These are phyloP conservation scores for Cetradonia linearis DNA, from an alignment of 495 filamentous ascomycete genomes.

Conservation along the genomic window DNA sequence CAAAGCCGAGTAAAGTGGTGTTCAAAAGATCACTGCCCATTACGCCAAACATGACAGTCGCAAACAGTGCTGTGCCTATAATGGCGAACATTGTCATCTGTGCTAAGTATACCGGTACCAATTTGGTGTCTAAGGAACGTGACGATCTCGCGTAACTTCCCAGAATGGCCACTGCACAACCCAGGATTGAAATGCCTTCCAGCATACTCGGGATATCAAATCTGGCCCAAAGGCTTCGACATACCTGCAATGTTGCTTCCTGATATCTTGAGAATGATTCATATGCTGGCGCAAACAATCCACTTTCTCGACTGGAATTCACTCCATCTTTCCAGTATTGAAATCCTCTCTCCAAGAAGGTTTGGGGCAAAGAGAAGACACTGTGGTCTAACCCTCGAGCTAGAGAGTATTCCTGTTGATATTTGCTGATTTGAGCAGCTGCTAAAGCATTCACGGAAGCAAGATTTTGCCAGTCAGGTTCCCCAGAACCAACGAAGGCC, in stretches of 20 bases:
- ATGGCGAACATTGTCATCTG: constrained; percentile 31
- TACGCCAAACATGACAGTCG: constrained; percentile 27
- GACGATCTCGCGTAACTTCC: constrained; percentile 60
- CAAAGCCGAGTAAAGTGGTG: constrained; percentile 36
- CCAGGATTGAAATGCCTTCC: constrained; percentile 61
- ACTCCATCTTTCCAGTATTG: constrained; percentile 34
- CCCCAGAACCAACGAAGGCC: constrained; percentile 64
- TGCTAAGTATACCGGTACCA: constrained; percentile 41
- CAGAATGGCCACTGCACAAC: constrained; percentile 53
- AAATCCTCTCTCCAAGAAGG: constrained; percentile 50
- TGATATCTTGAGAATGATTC: constrained; percentile 63
- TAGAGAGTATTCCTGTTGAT: constrained; percentile 58
- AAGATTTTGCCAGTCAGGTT: constrained; percentile 63
- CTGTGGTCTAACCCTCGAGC: constrained; percentile 54
- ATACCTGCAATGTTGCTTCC: constrained; percentile 64
- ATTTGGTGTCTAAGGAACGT: constrained; percentile 39
- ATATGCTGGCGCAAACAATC: constrained; percentile 38
- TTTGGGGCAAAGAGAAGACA: constrained; percentile 42
- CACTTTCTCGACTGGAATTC: constrained; percentile 32
- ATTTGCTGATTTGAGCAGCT: constrained; percentile 78
- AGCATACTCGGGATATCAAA: constrained; percentile 83
- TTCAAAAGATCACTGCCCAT: constrained; percentile 29
- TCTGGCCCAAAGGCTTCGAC: constrained; percentile 75
- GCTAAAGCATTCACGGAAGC: constrained; percentile 64
- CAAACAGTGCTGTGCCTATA: constrained; percentile 36